phyloP scores from a whole-genome alignment of 2,329 filamentous ascomycete genomes.

The Stachybotrys chlorohalonatus region DNA sequence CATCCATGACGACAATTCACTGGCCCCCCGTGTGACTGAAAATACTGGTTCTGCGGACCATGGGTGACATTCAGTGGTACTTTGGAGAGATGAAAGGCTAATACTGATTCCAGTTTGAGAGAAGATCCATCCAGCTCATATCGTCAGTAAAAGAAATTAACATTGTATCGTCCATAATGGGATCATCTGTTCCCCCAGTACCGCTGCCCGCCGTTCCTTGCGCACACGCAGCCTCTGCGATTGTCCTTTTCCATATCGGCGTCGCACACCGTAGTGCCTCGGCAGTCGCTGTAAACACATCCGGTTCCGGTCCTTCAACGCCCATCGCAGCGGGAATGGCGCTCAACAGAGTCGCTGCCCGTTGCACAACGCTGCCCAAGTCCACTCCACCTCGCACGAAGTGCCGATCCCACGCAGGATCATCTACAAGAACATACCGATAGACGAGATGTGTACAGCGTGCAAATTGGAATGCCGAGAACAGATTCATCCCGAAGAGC shows the following conservation, averaged over 20 bases:
- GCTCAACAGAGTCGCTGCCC: neutral
- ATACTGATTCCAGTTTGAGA: slow-evolving; percentile 1
- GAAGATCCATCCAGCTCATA: slow-evolving; percentile 4
- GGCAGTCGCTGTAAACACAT: slow-evolving; percentile 3
- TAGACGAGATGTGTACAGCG: slow-evolving; percentile 20
- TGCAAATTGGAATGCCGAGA: slow-evolving; percentile 19
- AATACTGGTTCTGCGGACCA: too few species aligned
- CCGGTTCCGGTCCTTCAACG: slow-evolving; percentile 2
- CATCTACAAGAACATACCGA: slow-evolving; percentile 18
- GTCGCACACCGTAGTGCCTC: slow-evolving; percentile 3
- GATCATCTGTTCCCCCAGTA: neutral
- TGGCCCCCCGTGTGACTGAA: too few species aligned
- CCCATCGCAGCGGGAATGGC: neutral
- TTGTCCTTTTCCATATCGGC: slow-evolving; percentile 5
- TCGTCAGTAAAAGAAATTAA: slow-evolving; percentile 5
- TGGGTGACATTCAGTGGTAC: too few species aligned
- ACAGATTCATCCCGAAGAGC: slow-evolving; percentile 17
- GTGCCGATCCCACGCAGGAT: slow-evolving; percentile 27
- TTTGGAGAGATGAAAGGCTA: too few species aligned
- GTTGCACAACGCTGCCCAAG: slow-evolving; percentile 13
- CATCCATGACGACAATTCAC: too few species aligned
- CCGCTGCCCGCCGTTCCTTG: neutral
- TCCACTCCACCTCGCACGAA: slow-evolving; percentile 21
- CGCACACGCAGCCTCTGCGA: slow-evolving; percentile 1
- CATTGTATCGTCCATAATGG: neutral